Percentiles rank a stretch among this genome's conserved stretches.
phyloP scores from a whole-genome alignment of 305 asterid genomes.

The Fraxinus platypoda region DNA sequence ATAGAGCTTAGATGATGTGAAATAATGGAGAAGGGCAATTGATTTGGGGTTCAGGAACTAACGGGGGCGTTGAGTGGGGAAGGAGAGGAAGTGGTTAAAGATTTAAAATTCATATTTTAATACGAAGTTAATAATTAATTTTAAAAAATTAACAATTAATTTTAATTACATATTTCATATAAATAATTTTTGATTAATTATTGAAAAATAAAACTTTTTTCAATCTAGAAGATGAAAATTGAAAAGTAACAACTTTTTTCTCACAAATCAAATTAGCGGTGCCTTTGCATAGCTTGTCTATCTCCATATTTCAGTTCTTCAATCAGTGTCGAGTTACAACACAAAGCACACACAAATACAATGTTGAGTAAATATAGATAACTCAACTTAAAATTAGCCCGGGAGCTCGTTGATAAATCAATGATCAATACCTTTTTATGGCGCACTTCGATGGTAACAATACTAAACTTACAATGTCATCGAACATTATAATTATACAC shows the following conservation, averaged over 20 bases:
- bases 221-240: background rate
- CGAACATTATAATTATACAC: background rate
- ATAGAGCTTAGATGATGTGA: background rate
- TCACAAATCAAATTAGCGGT: background rate
- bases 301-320: background rate
- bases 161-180: too few relatives aligned
- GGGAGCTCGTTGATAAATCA: background rate
- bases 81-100: background rate
- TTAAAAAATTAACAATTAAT: too few relatives aligned
- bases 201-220: background rate
- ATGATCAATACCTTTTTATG: background rate
- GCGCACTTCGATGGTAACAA: background rate
- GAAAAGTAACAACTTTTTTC: background rate
- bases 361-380: background rate
- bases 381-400: background rate
- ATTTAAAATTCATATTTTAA: background rate
- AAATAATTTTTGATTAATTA: too few relatives aligned
- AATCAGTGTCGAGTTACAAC: background rate
- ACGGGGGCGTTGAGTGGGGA: background rate
- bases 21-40: background rate
- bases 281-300: background rate
- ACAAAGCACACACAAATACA: background rate
- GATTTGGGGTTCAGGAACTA: background rate
- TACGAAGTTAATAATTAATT: too few relatives aligned
- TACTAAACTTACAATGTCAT: background rate